Base-by-base conservation (phyloP, 2,329 filamentous ascomycete species). In the Zalaria obscura region DNA sequence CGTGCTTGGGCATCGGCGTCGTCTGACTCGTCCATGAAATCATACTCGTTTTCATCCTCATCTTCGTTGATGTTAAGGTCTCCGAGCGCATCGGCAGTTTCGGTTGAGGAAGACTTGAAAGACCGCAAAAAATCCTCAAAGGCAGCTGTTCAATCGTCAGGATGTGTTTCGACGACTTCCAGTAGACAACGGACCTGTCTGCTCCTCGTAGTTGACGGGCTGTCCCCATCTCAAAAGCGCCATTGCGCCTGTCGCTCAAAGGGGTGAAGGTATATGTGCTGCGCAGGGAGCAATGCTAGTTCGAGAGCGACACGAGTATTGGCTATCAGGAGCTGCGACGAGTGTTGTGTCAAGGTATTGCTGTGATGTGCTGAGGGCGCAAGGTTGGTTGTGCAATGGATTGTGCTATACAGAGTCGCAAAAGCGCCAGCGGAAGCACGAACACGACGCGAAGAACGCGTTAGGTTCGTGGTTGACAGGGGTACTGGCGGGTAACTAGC, bases 51-150 rank as follows among this genome's bases (percentile, higher is more conserved):
- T 62, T 81, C 87, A 62, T 81, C 87, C 35, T 84, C 72, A 63
- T 93, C 82, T 56, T 86, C 88, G 59, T 87, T 82, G 49, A 98
- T 83, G 55, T 83, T 83, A 54, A 98, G 77, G 50, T 81, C 78
- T 52, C 85, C 78, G 38, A 98, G 73, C 36, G 87, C 87, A 58
- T 88, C 80, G 33, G 84, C 78, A 50, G 93, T 78, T 45, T 80
- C 69, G 10, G 69, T 64, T 44, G 82, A 56, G n/a, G 72, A 73
- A n/a, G 80, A 80, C 68, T 98, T 96, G 77, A 93, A 98, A 48
- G 78, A 78, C 53, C 74, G 70, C 48, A 98, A 70, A 60, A 98
- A 98, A 55, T 83, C 78, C 64, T 93, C 80, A 62, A 98, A 91
- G 39, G 82, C 81, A 52, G 63, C 83, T 89, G 52, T 36, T 40